These are phyloP conservation scores for Gonapodya prolifera DNA, from an alignment of 192 early-diverging fungal genomes.

Conservation along the genomic window DNA sequence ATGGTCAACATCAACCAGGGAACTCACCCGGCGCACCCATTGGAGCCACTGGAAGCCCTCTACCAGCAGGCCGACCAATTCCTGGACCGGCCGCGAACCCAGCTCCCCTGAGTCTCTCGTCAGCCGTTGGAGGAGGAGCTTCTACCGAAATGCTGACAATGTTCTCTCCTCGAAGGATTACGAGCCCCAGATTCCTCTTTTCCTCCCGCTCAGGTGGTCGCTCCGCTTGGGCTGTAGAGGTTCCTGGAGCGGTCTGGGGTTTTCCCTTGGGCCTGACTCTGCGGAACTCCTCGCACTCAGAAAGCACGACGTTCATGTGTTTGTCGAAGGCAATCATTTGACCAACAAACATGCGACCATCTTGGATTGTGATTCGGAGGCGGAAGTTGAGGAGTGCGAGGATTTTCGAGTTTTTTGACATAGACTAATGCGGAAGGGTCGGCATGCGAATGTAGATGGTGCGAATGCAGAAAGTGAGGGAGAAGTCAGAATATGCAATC, in stretches of 20 bases:
- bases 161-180: slow-evolving; percentile 86
- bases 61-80: slow-evolving; percentile 54
- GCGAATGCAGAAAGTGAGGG: too few species aligned
- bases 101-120: slow-evolving; percentile 18
- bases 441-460: background rate
- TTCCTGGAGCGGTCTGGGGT: slow-evolving; percentile 2
- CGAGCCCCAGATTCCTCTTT: slow-evolving; percentile 83
- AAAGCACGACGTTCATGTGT: slow-evolving; percentile 98
- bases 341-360: slow-evolving; percentile 84
- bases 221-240: slow-evolving; percentile 7
- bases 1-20: background rate
- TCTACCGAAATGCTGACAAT: slow-evolving; percentile 86
- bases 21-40: slow-evolving; percentile 15
- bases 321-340: slow-evolving; percentile 99
- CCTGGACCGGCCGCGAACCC: slow-evolving; percentile 10
- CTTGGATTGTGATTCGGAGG: slow-evolving; percentile 79
- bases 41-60: slow-evolving; percentile 32
- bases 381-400: slow-evolving; percentile 88
- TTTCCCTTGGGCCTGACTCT: slow-evolving; percentile 69
- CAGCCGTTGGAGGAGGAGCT: slow-evolving; percentile 64
- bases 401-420: slow-evolving; percentile 79
- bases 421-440: slow-evolving; percentile 20
- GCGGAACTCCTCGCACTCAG: slow-evolving; percentile 96
- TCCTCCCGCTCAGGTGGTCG: slow-evolving; percentile 57
- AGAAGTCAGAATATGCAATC: too few species aligned